These are phyloP conservation scores for Nicotiana attenuata DNA, from an alignment of 257 asterid species.

Conservation along the genomic window DNA sequence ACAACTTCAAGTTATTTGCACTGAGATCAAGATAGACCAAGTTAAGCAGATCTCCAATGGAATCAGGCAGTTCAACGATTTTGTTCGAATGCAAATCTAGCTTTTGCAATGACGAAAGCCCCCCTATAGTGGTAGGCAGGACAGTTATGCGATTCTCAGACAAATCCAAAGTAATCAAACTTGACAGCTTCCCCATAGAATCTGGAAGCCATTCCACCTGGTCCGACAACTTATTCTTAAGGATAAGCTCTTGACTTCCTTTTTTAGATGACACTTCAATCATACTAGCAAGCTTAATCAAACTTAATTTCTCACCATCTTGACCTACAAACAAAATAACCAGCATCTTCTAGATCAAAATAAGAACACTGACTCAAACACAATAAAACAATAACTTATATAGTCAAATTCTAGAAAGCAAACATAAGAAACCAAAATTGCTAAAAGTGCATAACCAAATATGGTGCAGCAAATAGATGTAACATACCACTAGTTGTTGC, in stretches of 20 bases:
- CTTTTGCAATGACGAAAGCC: slow-evolving; percentile 48
- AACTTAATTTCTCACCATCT: slow-evolving; percentile 73
- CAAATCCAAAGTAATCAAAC: slow-evolving; percentile 57
- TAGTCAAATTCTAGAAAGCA: not conserved
- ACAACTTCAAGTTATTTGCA: slow-evolving; percentile 62
- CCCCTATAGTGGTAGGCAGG: slow-evolving; percentile 63
- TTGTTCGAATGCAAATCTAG: slow-evolving; percentile 60
- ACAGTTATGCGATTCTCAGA: slow-evolving; percentile 70
- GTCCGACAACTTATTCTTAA: slow-evolving; percentile 55
- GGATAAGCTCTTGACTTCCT: slow-evolving; percentile 54
- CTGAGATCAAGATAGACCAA: slow-evolving; percentile 56
- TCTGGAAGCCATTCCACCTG: slow-evolving; percentile 96
- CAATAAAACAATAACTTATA: not conserved
- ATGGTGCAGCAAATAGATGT: not conserved
- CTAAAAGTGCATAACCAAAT: not conserved
- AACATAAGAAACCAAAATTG: not conserved
- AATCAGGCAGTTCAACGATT: slow-evolving; percentile 56
- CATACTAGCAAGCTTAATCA: slow-evolving; percentile 75
- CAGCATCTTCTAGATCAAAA: slow-evolving; percentile 9
- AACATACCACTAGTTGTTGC: slow-evolving; percentile 40
- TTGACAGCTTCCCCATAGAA: slow-evolving; percentile 76
- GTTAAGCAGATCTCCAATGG: slow-evolving; percentile 67
- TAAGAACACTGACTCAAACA: slow-evolving; percentile 1
- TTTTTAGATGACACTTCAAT: slow-evolving; percentile 77
- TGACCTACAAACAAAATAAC: slow-evolving; percentile 46